Evolutionary conservation across 2,329 filamentous ascomycete genomes (phyloP), one percentile per base, ranked within the genome.

Genomic region (Botrytis sinoallii): DNA sequence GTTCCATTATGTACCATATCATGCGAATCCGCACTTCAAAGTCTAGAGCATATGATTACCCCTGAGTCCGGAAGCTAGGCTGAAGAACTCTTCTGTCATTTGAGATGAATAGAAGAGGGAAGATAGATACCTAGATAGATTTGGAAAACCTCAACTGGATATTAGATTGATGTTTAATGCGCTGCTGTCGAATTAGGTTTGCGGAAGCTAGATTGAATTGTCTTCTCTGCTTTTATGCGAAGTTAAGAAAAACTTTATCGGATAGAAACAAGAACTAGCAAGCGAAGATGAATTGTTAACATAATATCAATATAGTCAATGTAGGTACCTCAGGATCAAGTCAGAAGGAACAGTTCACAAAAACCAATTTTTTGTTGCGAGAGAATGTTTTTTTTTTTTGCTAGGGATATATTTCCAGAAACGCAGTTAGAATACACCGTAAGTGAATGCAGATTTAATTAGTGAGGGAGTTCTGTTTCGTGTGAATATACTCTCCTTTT

Each of bases 371-470:
- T 0, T 3, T 29, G 14, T 9, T 29, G n/a, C 52, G n/a, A 32
- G n/a, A 6, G 14, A 18, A 2, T 18, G 14, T 29, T 16, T 55
- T 2, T 29, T 16, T 55, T 2, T 57, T 3, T 29, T 29, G 52
- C 6, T 29, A 0, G n/a, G 2, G 5, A 32, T 29, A 18, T 8
- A 1, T 29, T 29, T 6, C 1, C 7, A 32, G 14, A 32, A 14
- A 29, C 4, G 3, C 3, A 0, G 3, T 29, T 18, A 18, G n/a
- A 7, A 29, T 18, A 9, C 4, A 29, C 14, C 48, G 6, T n/a
- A 16, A n/a, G 14, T 1, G 14, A 29, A 18, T 18, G n/a, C 29
- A 32, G n/a, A 32, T 29, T 18, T 18, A 32, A 29, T 18, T 18
- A 16, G 14, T 29, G 3, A 2, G 14, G 10, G 3, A 29, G 3